Evolutionary conservation across 2,329 filamentous ascomycete species (phyloP), one percentile per base, ranked within the genome.

Genomic region (Fusarium continuum): DNA sequence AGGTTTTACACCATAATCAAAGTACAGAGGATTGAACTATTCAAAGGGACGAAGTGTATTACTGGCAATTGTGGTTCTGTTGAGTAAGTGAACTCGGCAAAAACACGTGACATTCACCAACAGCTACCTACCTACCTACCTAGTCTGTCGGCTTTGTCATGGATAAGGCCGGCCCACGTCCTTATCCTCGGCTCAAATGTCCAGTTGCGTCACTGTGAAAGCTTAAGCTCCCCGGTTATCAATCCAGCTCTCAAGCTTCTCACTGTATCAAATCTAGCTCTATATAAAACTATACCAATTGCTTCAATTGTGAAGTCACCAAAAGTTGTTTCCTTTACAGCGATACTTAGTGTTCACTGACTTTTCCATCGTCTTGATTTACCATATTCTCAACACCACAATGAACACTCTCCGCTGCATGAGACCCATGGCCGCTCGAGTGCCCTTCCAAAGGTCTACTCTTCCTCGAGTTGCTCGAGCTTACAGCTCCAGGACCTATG

Each of bases 401-500:
- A 84, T 84, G 83, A 85, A 84, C 70, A 73, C 82, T 35, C 75
- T 88, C 55, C 83, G 85, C 69, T 83, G 81, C 68, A 76, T 90
- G 71, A 83, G 86, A 74, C 84, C 91, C 39, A 76, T 86, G 63
- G 84, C 85, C 72, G 58, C 68, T 55, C 70, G 71, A 38, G 70
- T 75, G 48, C 70, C 75, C 23, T 84, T 90, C 72, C 83, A 84
- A 70, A 77, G 82, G 35, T 81, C 80, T 45, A 83, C 83, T 35
- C 78, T 89, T 29, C 86, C 88, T 39, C 80, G 83, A 47, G 74
- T 87, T 43, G 75, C 79, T 59, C 82, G 85, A 46, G 77, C 78
- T 61, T 85, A 83, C 64, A 85, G 82, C 54, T 82, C 83, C 49
- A 78, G 76, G 63, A 75, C 77, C 49, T 97, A 96, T 78, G 91